Evolutionary conservation across 805 yeast genomes (phyloP).

Genomic region (Hanseniaspora lindneri): DNA sequence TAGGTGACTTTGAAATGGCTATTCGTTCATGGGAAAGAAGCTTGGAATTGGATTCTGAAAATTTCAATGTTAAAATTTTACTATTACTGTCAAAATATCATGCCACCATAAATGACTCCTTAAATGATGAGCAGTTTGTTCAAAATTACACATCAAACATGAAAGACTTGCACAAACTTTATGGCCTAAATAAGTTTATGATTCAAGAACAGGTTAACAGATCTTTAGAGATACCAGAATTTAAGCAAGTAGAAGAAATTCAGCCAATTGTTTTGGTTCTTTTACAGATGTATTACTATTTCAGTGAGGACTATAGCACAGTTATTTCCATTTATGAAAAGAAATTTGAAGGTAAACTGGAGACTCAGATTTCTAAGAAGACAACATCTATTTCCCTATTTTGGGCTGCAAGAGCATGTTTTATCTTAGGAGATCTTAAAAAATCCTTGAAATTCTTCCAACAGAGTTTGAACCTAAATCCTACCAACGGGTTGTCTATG

Average conservation of each 20-base stretch:
- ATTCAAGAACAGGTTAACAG: constrained; percentile 24
- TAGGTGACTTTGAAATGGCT: constrained; percentile 71
- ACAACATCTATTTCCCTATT: constrained; percentile 53
- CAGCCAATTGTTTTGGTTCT: constrained; percentile 49
- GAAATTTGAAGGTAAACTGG: constrained; percentile 33
- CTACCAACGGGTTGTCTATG: constrained; percentile 53
- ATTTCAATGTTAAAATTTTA: constrained; percentile 50
- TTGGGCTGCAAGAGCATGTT: constrained; percentile 79
- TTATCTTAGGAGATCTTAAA: constrained; percentile 46
- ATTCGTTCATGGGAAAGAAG: constrained; percentile 71
- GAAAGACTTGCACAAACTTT: constrained; percentile 29
- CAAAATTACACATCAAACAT: constrained; percentile 49
- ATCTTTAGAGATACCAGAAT: constrained; percentile 27
- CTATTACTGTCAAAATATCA: constrained; percentile 60
- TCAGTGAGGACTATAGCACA: constrained; percentile 47
- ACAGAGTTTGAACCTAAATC: constrained; percentile 56
- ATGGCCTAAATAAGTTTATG: constrained; percentile 16
- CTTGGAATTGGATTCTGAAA: constrained; percentile 49
- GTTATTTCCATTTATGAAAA: constrained; percentile 47
- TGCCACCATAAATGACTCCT: constrained; percentile 41
- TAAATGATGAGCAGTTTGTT: constrained; percentile 44
- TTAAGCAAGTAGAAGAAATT: constrained; percentile 34
- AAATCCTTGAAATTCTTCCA: constrained; percentile 62
- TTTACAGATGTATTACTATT: constrained; percentile 58
- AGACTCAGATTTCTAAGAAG: constrained; percentile 28